Conservation (phyloP, 352 stramenopile species). For the Globisporangium alternatum region DNA sequence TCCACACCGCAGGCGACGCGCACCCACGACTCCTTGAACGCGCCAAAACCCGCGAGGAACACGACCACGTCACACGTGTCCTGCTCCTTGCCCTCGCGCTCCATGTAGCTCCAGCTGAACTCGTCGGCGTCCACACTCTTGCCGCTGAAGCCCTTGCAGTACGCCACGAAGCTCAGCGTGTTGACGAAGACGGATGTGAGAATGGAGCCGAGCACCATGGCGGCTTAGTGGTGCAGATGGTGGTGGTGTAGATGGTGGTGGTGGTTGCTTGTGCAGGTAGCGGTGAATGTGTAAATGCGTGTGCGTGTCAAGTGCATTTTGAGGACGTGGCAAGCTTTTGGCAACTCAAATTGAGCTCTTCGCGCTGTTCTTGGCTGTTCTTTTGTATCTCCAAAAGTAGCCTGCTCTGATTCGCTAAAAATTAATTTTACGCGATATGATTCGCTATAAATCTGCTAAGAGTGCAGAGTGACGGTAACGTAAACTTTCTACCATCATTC, state of each 20-base stretch:
- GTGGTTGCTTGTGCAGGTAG: background rate
- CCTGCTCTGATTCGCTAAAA: conserved; percentile 1
- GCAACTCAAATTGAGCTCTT: background rate
- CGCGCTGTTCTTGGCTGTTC: background rate
- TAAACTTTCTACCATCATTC: conserved; percentile 8
- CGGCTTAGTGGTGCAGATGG: background rate
- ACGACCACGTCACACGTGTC: conserved; percentile 49
- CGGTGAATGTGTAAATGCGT: background rate
- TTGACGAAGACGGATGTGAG: conserved; percentile 31
- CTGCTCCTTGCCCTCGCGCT: conserved; percentile 39
- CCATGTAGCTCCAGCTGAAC: conserved; percentile 76
- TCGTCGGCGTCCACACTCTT: conserved; percentile 43
- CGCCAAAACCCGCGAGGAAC: conserved; percentile 74
- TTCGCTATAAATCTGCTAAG: background rate
- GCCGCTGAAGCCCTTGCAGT: conserved; percentile 44
- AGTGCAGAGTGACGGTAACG: background rate
- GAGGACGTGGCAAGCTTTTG: background rate
- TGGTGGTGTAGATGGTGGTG: background rate
- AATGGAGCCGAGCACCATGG: conserved; percentile 25
- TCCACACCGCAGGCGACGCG: conserved; percentile 47
- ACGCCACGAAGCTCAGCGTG: conserved; percentile 50
- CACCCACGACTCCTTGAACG: conserved; percentile 66
- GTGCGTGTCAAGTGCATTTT: background rate
- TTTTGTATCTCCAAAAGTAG: background rate
- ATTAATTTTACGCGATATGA: background rate